phyloP scores from a whole-genome alignment of 1,284 basidiomycete genomes.

The Ustilago trichophora region DNA sequence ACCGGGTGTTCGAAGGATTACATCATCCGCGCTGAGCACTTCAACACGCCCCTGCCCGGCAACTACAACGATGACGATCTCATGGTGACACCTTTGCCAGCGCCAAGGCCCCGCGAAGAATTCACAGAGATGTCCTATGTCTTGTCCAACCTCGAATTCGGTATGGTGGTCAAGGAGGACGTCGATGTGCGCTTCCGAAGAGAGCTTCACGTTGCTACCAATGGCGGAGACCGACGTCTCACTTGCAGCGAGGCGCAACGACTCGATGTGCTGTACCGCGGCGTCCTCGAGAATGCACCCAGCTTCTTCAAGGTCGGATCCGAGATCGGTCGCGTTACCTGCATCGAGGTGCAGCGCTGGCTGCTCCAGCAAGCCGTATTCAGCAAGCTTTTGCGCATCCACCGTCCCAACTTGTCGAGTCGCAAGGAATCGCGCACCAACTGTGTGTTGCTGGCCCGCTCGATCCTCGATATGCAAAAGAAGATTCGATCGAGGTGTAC shows the following conservation, averaged over 20 bases:
- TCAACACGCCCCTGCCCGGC: conserved; percentile 63
- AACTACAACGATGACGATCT: conserved; percentile 64
- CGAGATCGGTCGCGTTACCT: conserved; percentile 42
- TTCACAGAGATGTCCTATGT: conserved; percentile 62
- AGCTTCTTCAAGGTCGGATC: conserved; percentile 59
- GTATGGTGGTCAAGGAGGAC: conserved; percentile 51
- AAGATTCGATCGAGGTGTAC: conserved; percentile 55
- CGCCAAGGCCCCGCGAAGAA: conserved; percentile 45
- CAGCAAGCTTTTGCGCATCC: conserved; percentile 59
- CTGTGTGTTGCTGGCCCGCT: conserved; percentile 60
- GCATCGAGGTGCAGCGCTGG: conserved; percentile 61
- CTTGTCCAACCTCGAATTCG: conserved; percentile 50
- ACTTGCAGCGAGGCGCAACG: conserved; percentile 33
- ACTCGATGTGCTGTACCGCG: conserved; percentile 53
- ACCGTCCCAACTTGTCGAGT: conserved; percentile 53
- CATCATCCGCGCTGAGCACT: conserved; percentile 52
- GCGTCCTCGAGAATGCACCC: conserved; percentile 50
- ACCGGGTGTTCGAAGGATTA: conserved; percentile 44
- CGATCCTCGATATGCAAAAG: conserved; percentile 61
- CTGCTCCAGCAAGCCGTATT: conserved; percentile 62
- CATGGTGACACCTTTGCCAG: conserved; percentile 38
- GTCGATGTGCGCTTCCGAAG: conserved; percentile 47
- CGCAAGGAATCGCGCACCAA: conserved; percentile 50
- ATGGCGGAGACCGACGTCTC: conserved; percentile 37
- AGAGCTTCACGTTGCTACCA: conserved; percentile 38